Evolutionary conservation across 495 filamentous ascomycete species (phyloP).

Genomic region (Bryoglossum gracile): DNA sequence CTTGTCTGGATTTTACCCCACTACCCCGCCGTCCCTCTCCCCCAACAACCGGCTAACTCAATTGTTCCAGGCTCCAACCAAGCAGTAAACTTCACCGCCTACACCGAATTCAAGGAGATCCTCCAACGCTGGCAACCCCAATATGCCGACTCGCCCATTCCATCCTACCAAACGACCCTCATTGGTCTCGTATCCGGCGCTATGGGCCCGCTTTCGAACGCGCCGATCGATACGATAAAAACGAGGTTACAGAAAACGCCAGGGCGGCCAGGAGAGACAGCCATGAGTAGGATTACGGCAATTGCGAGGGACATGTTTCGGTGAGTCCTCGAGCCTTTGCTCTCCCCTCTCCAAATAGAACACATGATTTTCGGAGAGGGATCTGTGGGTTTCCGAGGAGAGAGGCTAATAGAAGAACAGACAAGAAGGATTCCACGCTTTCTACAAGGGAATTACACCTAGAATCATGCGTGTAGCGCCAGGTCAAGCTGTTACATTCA

Average conservation of each 20-base stretch:
- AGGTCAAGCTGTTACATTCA: constrained; percentile 97
- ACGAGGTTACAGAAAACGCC: constrained; percentile 89
- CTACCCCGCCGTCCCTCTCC: too few relatives aligned
- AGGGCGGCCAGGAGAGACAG: constrained; percentile 70
- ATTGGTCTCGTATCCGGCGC: constrained; percentile 90
- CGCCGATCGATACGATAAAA: constrained; percentile 99
- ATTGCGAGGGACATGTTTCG: constrained; percentile 94
- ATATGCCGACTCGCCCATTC: constrained; percentile 52
- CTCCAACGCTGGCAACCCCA: constrained; percentile 65
- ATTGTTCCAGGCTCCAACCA: constrained; percentile 59
- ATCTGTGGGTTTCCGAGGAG: too few relatives aligned
- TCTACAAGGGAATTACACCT: constrained; percentile 99
- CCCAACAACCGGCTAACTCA: not conserved
- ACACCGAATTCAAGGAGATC: constrained; percentile 80
- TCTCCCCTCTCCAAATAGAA: not conserved
- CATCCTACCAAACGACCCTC: constrained; percentile 80
- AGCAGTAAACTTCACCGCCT: constrained; percentile 98
- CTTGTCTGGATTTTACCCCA: too few relatives aligned
- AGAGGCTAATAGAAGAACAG: constrained; percentile 24
- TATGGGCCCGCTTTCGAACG: constrained; percentile 92
- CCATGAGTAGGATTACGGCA: constrained; percentile 62
- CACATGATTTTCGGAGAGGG: not conserved
- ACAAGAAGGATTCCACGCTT: constrained; percentile 84
- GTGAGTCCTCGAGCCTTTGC: constrained; percentile 33
- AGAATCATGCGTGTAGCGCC: constrained; percentile 96